Percentiles rank a stretch among this genome's conserved stretches.
phyloP scores from a whole-genome alignment of 1,284 basidiomycete species.

The Prillingera fragicola region DNA sequence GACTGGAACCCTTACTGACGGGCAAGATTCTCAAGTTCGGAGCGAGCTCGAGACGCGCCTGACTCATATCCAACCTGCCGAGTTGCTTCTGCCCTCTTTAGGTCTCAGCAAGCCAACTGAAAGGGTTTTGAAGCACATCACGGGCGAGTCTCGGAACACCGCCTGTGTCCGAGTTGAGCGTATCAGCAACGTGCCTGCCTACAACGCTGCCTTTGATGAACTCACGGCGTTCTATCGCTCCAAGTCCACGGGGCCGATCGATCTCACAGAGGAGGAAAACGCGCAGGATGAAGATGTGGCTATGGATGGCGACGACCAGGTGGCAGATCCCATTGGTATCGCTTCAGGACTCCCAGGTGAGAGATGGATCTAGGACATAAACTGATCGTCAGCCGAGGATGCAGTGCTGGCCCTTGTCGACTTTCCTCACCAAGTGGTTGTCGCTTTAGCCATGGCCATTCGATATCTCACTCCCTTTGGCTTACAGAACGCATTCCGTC shows the following conservation, averaged over 20 bases:
- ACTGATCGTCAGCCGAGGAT: constrained; percentile 25
- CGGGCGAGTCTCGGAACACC: constrained; percentile 46
- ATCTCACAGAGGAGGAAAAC: constrained; percentile 25
- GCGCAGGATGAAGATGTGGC: constrained; percentile 12
- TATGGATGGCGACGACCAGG: constrained; percentile 1
- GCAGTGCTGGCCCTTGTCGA: constrained; percentile 54
- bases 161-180: constrained; percentile 57
- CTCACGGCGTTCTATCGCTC: constrained; percentile 66
- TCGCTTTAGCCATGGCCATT: constrained; percentile 72
- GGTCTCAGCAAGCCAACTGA: constrained; percentile 67
- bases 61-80: constrained; percentile 74
- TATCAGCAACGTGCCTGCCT: constrained; percentile 57
- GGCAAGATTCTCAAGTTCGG: constrained; percentile 67
- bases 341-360: constrained; percentile 28
- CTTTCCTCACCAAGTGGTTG: constrained; percentile 58
- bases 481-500: constrained; percentile 67
- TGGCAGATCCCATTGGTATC: constrained; percentile 10
- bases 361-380: neutral
- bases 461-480: constrained; percentile 69
- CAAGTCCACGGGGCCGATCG: constrained; percentile 17
- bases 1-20: neutral
- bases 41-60: constrained; percentile 80
- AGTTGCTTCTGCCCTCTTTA: constrained; percentile 63
- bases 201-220: constrained; percentile 66
- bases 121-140: constrained; percentile 68